Evolutionary conservation across 2,329 filamentous ascomycete species (phyloP).

Genomic region (Cadophora luteo-olivacea): DNA sequence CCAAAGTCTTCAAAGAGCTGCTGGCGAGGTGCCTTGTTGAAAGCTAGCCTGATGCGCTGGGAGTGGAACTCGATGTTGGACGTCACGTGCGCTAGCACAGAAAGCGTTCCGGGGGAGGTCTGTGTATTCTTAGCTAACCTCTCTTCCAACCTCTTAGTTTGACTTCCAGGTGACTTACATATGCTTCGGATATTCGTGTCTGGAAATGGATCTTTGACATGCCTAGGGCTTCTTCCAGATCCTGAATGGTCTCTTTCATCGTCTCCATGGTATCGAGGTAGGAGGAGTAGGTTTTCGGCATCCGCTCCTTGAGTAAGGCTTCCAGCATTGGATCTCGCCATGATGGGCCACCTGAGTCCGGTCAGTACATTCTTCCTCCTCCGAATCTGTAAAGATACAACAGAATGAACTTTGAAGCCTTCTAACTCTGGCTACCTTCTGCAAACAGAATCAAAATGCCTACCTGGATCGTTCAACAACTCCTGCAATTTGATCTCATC

Average conservation of each 20-base stretch:
- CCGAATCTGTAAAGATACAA: neutral
- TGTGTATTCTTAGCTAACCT: neutral
- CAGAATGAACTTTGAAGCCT: no score
- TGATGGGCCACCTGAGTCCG: constrained; percentile 19
- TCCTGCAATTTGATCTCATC: constrained; percentile 26
- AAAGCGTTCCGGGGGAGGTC: constrained; percentile 1
- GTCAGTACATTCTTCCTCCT: neutral
- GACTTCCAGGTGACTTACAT: no score
- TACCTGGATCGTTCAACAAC: constrained; percentile 21
- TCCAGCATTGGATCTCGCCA: constrained; percentile 29
- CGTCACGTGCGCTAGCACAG: constrained; percentile 14
- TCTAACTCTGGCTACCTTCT: neutral
- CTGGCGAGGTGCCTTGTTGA: constrained; percentile 25
- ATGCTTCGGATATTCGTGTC: constrained; percentile 18
- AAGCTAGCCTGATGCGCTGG: constrained; percentile 28
- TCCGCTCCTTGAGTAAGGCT: constrained; percentile 21
- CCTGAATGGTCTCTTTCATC: constrained; percentile 26
- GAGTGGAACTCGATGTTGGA: constrained; percentile 20
- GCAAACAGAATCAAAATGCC: neutral
- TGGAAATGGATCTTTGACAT: constrained; percentile 30
- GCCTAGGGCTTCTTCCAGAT: constrained; percentile 25
- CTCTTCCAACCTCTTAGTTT: no score
- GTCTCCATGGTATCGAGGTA: constrained; percentile 31
- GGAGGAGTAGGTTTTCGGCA: constrained; percentile 29
- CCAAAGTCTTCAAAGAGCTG: constrained; percentile 30